phyloP scores from a whole-genome alignment of 148 eudicot genomes.

The Camellia sinensis region DNA sequence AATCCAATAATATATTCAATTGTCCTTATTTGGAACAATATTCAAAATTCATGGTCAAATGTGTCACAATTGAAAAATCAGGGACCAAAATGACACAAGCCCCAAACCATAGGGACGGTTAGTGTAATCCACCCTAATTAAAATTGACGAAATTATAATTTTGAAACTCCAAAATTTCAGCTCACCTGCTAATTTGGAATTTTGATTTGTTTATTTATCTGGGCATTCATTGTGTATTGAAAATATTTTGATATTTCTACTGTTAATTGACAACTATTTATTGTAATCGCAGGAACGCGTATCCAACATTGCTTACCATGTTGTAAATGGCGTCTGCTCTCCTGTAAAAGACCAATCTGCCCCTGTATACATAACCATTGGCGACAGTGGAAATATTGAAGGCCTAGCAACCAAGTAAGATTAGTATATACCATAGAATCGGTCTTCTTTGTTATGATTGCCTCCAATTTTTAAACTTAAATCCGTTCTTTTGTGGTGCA shows the following conservation, averaged over 20 bases:
- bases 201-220: background rate
- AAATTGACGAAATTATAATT: background rate
- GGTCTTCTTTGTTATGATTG: too few relatives aligned
- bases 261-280: background rate
- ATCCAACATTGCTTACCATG: slow-evolving; percentile 39
- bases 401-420: slow-evolving; percentile 47
- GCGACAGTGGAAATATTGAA: slow-evolving; percentile 54
- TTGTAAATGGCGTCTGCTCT: slow-evolving; percentile 34
- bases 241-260: background rate
- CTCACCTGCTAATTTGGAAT: background rate
- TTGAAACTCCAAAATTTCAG: background rate
- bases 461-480: background rate
- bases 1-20: too few relatives aligned
- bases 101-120: too few relatives aligned
- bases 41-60: too few relatives aligned
- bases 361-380: slow-evolving; percentile 48
- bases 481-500: background rate
- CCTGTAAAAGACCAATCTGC: slow-evolving; percentile 38
- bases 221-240: background rate
- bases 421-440: background rate
- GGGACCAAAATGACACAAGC: too few relatives aligned
- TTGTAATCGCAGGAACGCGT: slow-evolving; percentile 32
- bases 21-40: too few relatives aligned
- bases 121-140: background rate
- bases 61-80: too few relatives aligned